These are phyloP conservation scores for Naganishia kalamii DNA, from an alignment of 768 basidiomycete genomes.

Conservation along the genomic window DNA sequence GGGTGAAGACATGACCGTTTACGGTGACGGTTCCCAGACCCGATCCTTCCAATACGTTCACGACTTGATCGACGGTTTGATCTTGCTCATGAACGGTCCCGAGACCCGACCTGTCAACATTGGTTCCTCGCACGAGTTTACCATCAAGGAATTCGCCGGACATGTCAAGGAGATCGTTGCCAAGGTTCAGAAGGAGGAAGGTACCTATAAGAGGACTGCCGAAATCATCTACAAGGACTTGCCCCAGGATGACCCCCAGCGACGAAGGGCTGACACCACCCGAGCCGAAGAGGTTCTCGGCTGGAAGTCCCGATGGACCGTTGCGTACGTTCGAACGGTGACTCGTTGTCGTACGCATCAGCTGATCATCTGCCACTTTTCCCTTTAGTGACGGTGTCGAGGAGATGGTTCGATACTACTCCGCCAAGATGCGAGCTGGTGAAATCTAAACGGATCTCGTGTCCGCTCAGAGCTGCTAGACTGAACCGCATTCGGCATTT, in stretches of 20 bases:
- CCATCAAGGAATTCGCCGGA: slow-evolving; percentile 87
- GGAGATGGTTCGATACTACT: slow-evolving; percentile 39
- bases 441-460: slow-evolving; percentile 25
- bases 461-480: not conserved
- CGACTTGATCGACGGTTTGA: slow-evolving; percentile 81
- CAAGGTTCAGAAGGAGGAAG: slow-evolving; percentile 72
- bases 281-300: slow-evolving; percentile 73
- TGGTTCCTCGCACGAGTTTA: slow-evolving; percentile 91
- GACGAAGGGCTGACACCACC: slow-evolving; percentile 84
- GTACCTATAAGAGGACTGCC: slow-evolving; percentile 45
- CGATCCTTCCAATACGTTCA: slow-evolving; percentile 95
- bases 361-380: not conserved
- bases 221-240: slow-evolving; percentile 64
- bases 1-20: slow-evolving; percentile 94
- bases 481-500: not conserved
- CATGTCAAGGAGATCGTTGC: slow-evolving; percentile 86
- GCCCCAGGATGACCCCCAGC: slow-evolving; percentile 89
- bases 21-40: slow-evolving; percentile 87
- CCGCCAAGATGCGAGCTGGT: slow-evolving; percentile 39
- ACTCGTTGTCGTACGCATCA: not conserved
- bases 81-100: slow-evolving; percentile 73
- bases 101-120: slow-evolving; percentile 94
- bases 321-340: slow-evolving; percentile 48
- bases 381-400: slow-evolving; percentile 25
- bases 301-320: slow-evolving; percentile 92